Evolutionary conservation across 2,329 filamentous ascomycete species (phyloP), one percentile per base, ranked within the genome.

Genomic region (Neoscytalidium dimidiatum): DNA sequence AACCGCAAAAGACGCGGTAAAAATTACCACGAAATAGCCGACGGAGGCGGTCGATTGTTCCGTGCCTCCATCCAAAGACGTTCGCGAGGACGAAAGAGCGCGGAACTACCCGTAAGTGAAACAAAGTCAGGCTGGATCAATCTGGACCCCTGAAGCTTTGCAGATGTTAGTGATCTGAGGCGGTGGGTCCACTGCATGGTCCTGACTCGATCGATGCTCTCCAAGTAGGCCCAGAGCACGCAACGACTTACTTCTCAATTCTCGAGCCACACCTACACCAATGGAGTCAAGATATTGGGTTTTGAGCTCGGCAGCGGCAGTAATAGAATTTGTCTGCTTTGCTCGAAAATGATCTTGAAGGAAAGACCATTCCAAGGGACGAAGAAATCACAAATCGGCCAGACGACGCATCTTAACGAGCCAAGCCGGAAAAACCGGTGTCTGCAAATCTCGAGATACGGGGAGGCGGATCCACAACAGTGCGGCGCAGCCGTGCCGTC

Each of bases 151-250:
- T 41, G 33, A 17, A n/a, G 49, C 33, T 56, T 41, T 5, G 33
- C 19, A 26, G 21, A 4, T 13, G 21, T 41, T 3, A 21, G 44
- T 26, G 44, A 48, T 48, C 21, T 23, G 13, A n/a, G 5, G 6
- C 9, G 31, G 29, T 21, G 53, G 53, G 38, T 14, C 53, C 38
- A 29, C 53, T 58, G 31, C 53, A 31, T n/a, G 53, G 53, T 17
- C 35, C 53, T 58, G 53, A 58, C 53, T 58, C 53, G 53, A 58
- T 58, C 53, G 53, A 58, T 28, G 35, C 19, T 29, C 23, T 14
- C 49, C 9, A 57, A 6, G 31, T 19, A 41, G n/a, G 11, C 17
- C 17, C 23, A 8, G n/a, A 28, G 11, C 14, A 14, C 23, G 33
- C 53, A 23, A 6, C 19, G 14, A 3, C 23, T 13, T 41, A 8